Percentiles rank a stretch among this genome's conserved stretches.
Conservation (phyloP, 768 basidiomycete species). For the Boletus rubescentipes region DNA sequence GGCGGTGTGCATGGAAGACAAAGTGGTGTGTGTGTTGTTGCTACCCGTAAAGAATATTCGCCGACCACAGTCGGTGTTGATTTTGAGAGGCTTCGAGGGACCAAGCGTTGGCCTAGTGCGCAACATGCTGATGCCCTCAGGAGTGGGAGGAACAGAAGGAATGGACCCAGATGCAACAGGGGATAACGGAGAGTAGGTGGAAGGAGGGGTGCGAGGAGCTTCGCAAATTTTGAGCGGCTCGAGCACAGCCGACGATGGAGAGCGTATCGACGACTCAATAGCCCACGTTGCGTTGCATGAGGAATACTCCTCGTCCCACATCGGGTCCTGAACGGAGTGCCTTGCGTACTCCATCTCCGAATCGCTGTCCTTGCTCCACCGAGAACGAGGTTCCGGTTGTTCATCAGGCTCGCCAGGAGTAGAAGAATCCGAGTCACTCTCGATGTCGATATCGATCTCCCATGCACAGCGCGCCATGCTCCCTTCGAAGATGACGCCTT, state of each 20-base stretch:
- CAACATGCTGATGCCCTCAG: conserved; percentile 47
- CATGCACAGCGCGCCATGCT: conserved; percentile 77
- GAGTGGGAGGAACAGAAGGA: conserved; percentile 57
- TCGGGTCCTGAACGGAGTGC: conserved; percentile 29
- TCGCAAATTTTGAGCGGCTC: conserved; percentile 43
- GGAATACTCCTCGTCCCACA: conserved; percentile 37
- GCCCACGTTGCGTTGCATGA: conserved; percentile 57
- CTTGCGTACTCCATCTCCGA: conserved; percentile 35
- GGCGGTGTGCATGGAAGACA: conserved; percentile 75
- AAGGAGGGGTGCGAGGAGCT: conserved; percentile 49
- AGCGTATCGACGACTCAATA: conserved; percentile 50
- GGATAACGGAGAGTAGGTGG: conserved; percentile 48
- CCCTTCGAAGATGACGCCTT: conserved; percentile 76
- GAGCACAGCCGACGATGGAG: conserved; percentile 39
- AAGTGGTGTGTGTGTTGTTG: conserved; percentile 43
- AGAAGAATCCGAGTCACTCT: conserved; percentile 62
- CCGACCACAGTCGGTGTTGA: conserved; percentile 52
- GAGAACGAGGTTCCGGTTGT: conserved; percentile 44
- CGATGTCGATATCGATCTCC: conserved; percentile 67
- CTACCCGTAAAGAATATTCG: conserved; percentile 39
- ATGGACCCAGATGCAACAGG: conserved; percentile 38
- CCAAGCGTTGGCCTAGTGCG: conserved; percentile 37
- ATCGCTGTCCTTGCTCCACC: conserved; percentile 57
- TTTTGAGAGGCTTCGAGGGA: conserved; percentile 48
- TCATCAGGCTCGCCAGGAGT: conserved; percentile 43